Conservation (phyloP, 305 asterid species). For the Coffea humblotiana region DNA sequence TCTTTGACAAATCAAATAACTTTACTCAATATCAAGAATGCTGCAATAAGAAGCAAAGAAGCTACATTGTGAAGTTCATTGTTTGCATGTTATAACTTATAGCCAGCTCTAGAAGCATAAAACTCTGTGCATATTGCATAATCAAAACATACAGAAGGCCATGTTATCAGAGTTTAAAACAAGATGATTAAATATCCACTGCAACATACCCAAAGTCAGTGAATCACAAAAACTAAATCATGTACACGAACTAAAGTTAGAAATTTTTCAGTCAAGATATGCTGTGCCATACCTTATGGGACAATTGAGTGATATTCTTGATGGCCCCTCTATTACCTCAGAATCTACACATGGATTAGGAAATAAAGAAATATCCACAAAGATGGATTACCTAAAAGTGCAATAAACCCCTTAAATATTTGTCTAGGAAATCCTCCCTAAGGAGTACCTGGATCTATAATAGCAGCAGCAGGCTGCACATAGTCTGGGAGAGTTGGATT, state of each 20-base stretch:
- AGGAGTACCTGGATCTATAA: constrained; percentile 53
- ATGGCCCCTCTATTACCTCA: constrained; percentile 73
- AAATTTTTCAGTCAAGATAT: constrained; percentile 5
- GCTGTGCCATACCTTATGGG: constrained; percentile 65
- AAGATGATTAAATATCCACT: no score
- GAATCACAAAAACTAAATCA: neutral
- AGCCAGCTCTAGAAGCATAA: neutral
- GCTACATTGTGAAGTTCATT: neutral
- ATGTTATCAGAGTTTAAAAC: neutral
- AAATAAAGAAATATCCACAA: neutral
- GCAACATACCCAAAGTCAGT: neutral
- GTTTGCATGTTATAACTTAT: neutral
- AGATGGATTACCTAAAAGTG: neutral
- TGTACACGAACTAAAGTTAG: neutral
- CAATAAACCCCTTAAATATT: neutral
- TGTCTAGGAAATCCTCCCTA: neutral
- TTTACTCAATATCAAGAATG: neutral
- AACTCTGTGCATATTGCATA: neutral
- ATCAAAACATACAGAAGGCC: neutral
- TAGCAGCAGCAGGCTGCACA: constrained; percentile 57
- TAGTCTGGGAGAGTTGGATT: constrained; percentile 53
- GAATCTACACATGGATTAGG: constrained; percentile 46
- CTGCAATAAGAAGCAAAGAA: neutral
- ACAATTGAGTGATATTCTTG: constrained; percentile 72
- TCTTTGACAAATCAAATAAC: neutral